These are phyloP conservation scores for Mrakia frigida DNA, from an alignment of 768 basidiomycete genomes.

Conservation along the genomic window DNA sequence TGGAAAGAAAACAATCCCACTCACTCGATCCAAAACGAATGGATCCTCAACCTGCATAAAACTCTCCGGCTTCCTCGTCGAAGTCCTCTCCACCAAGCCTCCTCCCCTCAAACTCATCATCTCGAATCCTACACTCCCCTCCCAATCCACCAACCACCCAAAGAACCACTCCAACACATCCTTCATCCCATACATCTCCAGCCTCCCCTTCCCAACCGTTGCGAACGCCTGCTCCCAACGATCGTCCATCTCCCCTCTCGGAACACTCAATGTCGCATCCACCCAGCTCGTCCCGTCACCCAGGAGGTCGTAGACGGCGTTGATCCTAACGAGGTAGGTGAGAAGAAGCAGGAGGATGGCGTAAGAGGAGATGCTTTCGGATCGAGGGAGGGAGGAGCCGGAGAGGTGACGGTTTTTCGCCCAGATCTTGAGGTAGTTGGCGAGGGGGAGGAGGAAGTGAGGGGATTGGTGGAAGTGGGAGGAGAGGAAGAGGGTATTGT, in stretches of 20 bases:
- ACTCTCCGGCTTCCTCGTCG: background rate
- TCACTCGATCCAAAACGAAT: background rate
- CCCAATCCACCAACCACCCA: background rate
- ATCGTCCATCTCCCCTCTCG: background rate
- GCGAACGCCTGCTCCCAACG: background rate
- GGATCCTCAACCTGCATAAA: background rate
- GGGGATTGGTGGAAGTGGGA: background rate
- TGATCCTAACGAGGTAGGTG: background rate
- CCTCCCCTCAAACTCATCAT: background rate
- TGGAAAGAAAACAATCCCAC: background rate
- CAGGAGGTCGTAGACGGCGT: background rate
- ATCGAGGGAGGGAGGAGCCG: background rate
- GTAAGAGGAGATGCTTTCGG: background rate
- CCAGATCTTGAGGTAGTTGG: background rate
- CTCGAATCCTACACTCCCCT: background rate
- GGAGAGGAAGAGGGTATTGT: background rate
- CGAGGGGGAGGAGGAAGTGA: background rate
- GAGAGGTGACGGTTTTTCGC: background rate
- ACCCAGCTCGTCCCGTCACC: background rate
- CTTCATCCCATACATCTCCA: background rate
- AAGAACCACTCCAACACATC: background rate
- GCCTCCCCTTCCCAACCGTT: background rate
- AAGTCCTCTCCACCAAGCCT: background rate
- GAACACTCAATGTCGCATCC: too few species aligned
- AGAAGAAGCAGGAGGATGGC: background rate